A percentile compares a stretch with the other conserved stretches of the same genome.
phyloP scores from a whole-genome alignment of 257 asterid genomes.

The Solanum chiquidenum region DNA sequence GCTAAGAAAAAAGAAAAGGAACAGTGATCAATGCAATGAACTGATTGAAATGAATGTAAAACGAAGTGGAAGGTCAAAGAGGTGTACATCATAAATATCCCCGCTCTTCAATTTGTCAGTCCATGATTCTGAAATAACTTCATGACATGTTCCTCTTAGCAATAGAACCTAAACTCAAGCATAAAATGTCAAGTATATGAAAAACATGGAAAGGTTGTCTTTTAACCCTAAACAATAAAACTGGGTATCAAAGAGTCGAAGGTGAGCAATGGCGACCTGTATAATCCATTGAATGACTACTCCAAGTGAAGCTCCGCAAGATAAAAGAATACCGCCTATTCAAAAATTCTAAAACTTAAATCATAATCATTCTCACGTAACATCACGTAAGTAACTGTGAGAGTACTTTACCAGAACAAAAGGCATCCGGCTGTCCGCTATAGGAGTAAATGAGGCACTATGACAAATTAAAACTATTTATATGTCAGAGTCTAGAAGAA shows the following conservation, averaged over 20 bases:
- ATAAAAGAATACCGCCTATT: constrained; percentile 22
- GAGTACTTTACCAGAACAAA: constrained; percentile 5
- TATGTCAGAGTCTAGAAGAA: constrained; percentile 1
- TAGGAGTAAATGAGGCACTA: constrained; percentile 25
- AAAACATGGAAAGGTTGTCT: not conserved
- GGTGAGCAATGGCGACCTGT: constrained; percentile 14
- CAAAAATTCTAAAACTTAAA: not conserved
- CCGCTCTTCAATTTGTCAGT: constrained; percentile 4
- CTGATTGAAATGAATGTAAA: not conserved
- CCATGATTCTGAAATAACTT: constrained; percentile 18
- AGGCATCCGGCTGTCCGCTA: constrained; percentile 12
- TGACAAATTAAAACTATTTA: not conserved
- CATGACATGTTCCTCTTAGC: constrained; percentile 13
- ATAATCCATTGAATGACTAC: constrained; percentile 28
- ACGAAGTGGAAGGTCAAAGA: not conserved
- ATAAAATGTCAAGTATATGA: not conserved
- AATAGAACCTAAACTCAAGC: constrained; percentile 13
- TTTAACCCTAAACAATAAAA: not conserved
- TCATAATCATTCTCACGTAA: not conserved
- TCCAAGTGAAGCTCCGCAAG: constrained; percentile 30
- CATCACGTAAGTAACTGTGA: not conserved
- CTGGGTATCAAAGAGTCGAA: not conserved
- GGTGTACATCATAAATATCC: constrained; percentile 26
- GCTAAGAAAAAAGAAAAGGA: constrained; percentile 5
- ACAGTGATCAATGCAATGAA: constrained; percentile 3